These are phyloP conservation scores for Pythium dissotocum DNA, from an alignment of 352 stramenopile genomes.

Conservation along the genomic window DNA sequence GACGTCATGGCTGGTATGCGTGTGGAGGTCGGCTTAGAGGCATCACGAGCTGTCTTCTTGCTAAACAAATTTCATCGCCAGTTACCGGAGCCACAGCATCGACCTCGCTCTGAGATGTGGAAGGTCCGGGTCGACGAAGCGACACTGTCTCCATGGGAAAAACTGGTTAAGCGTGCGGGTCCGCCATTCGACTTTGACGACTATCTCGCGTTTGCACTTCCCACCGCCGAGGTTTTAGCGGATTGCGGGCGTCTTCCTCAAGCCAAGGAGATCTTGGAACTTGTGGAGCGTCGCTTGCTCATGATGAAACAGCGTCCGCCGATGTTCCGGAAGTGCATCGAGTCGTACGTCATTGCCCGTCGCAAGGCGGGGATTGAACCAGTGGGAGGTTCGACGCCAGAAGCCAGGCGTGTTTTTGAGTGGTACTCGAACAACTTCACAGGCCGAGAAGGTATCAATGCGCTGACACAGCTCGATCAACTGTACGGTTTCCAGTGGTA, in stretches of 20 bases:
- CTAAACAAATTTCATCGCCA: slow-evolving; percentile 12
- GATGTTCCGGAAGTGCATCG: slow-evolving; percentile 10
- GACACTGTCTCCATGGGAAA: slow-evolving; percentile 3
- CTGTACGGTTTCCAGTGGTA: neutral
- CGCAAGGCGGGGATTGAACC: neutral
- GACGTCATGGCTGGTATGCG: neutral
- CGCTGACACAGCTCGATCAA: neutral
- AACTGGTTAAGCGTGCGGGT: neutral
- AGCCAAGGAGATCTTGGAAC: slow-evolving; percentile 13
- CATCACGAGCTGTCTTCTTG: slow-evolving; percentile 4
- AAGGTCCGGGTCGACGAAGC: neutral
- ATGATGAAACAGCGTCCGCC: slow-evolving; percentile 11
- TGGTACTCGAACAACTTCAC: neutral
- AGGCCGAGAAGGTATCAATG: neutral
- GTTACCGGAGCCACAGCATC: neutral
- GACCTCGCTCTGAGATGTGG: neutral
- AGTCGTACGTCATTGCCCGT: neutral
- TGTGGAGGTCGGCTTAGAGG: neutral
- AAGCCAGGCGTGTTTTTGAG: slow-evolving; percentile 4
- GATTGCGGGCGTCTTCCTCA: neutral
- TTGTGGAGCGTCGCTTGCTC: slow-evolving; percentile 15
- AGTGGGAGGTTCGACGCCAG: neutral
- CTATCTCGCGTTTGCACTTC: slow-evolving; percentile 8
- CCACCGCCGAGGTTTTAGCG: slow-evolving; percentile 4
- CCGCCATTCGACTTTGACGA: slow-evolving; percentile 9